A percentile compares a stretch with the other conserved stretches of the same genome.
These are phyloP conservation scores for Talaromyces sp. DNA, from an alignment of 2,329 filamentous ascomycete species.

Conservation along the genomic window DNA sequence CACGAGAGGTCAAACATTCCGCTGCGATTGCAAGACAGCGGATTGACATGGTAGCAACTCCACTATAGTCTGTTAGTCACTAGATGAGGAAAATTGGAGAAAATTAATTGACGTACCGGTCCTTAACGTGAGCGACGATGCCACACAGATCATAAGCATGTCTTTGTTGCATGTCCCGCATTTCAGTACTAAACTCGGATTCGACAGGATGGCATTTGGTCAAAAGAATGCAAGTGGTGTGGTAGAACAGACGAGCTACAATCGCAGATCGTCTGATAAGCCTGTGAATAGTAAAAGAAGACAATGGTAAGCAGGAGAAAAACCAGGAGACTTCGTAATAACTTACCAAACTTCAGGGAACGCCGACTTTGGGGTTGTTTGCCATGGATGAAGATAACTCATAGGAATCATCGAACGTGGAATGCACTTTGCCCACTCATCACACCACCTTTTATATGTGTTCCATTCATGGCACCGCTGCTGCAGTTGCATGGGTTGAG, in stretches of 20 bases:
- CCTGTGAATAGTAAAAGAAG: conserved; percentile 41
- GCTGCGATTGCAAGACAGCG: conserved; percentile 73
- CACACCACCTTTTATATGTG: conserved; percentile 70
- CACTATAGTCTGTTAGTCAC: conserved; percentile 33
- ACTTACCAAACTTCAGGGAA: conserved; percentile 83
- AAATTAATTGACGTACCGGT: conserved; percentile 45
- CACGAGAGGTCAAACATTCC: conserved; percentile 60
- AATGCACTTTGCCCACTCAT: conserved; percentile 71
- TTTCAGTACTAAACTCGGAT: conserved; percentile 55
- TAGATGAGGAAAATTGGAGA: background rate
- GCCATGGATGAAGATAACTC: conserved; percentile 65
- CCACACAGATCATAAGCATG: conserved; percentile 85
- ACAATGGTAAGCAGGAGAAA: background rate
- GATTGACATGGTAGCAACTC: conserved; percentile 71
- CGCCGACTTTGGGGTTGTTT: conserved; percentile 61
- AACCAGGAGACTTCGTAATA: background rate
- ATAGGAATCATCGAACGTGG: conserved; percentile 84
- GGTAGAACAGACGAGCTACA: conserved; percentile 79
- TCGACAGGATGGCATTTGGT: conserved; percentile 71
- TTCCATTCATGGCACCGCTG: conserved; percentile 71
- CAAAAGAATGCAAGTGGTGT: conserved; percentile 76
- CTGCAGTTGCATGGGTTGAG: conserved; percentile 57
- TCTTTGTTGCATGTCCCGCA: conserved; percentile 62
- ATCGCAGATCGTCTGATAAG: conserved; percentile 76
- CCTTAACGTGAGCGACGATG: conserved; percentile 78